Base-by-base conservation (phyloP, 495 filamentous ascomycete species). In the Lentithecium fluviatile region DNA sequence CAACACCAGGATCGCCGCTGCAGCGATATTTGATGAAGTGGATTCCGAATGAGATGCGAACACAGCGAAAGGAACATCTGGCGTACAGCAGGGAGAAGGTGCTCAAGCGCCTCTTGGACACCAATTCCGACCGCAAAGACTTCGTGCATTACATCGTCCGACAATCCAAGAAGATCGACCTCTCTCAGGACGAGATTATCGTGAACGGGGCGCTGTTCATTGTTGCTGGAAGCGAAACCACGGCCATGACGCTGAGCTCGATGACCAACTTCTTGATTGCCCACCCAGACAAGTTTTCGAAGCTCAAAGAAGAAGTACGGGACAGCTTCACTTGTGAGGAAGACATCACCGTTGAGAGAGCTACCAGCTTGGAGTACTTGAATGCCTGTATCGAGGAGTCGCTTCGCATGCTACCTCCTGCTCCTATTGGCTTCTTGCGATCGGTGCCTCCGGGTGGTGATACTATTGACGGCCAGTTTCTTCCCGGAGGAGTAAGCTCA, bases 161-260 rank as follows among this genome's bases (percentile, higher is more conserved):
- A 23, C 65, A 68, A 23, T 42, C 47, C 4, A 54, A 66, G 47
- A 29, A 46, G 1, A 51, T 58, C n/a, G 65, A 64, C 46, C 50
- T 67, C 2, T 64, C 65, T 8, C 60, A 59, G 34, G 65, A 67
- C 38, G 65, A 67, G 46, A 55, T 67, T 19, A 60, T 59, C 34
- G 60, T 60, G 6, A 67, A 64, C 49, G 60, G 54, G 17, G 60
- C 53, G 15, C 48, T 67, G 0, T 54, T 61, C 51, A 61, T 61
- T 47, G 60, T 68, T 17, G 67, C 64, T 2, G 67, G 67, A 12
- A 63, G 58, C 64, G 67, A 69, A 43, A 69, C 67, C 0, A 67
- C 67, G 1, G 67, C 64, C 1, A 57, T 56, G 36, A 45, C 59
- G 4, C 32, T 69, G 12, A 34, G 52, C 17, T 58, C 37, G 4